Evolutionary conservation across 495 filamentous ascomycete genomes (phyloP), one percentile per base, ranked within the genome.

Genomic region (Aspergillus sclerotiicarbonarius): DNA sequence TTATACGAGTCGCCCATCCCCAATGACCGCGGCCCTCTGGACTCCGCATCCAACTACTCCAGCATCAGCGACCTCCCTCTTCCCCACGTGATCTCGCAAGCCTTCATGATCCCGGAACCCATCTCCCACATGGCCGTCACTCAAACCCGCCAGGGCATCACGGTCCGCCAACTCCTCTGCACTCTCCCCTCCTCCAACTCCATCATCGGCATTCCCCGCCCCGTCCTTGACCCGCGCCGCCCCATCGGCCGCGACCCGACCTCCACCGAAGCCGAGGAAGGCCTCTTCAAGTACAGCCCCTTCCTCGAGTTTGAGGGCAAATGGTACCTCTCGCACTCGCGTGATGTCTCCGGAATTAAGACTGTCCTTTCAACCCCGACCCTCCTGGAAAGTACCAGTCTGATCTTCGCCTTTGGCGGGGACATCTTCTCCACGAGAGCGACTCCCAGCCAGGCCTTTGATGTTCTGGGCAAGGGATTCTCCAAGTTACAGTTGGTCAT

Each of bases 61-160:
- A 84, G 83, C 33, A 60, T 94, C 32, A 76, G 83, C 29, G 82
- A 85, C 39, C 71, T 82, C 7, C 64, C 76, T 0, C 71, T 77
- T 0, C 94, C 95, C 1, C 82, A 89, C 39, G 88, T 90, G 18
- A 71, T 92, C 33, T 85, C 88, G 1, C 89, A 96, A 69, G 78
- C 87, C 3, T 98, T 86, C 67, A 73, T 96, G 61, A 86, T 96
- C 63, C 80, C 87, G 2, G 82, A 87, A 47, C 81, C 88, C 29
- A 84, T 98, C 59, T 84, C 86, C 30, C 82, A 88, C 50, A 85
- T 98, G 69, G 80, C 88, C 6, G 89, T 95, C 18, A 95, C 92
- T 8, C 84, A 90, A 67, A 98, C 94, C 6, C 84, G 89, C 33
- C 94, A 98, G 76, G 93, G 94, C 15, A 97, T 98, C 72, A 94